Evolutionary conservation across 495 filamentous ascomycete species (phyloP), one percentile per base, ranked within the genome.

Genomic region (Hypoxylon cercidicola): DNA sequence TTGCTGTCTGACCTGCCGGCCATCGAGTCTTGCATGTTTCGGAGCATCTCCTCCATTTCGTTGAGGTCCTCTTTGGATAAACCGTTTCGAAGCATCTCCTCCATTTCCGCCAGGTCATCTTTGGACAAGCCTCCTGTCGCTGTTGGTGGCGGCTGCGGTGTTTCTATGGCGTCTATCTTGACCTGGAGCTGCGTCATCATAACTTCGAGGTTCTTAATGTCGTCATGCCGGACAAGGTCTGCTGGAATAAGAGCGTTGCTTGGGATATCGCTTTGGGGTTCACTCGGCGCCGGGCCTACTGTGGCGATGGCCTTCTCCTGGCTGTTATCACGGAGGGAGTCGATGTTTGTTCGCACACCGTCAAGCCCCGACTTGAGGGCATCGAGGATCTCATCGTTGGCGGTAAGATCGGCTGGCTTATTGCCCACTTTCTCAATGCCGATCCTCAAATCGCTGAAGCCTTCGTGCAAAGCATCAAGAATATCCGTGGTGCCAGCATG

Each of bases 321-420:
- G 66, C 72, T 68, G 60, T 74, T 54, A 10, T 86, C 80, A 3
- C 90, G 87, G 39, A 97, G 78, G n/a, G 79, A 79, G 39, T 93
- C 90, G 57, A 97, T 88, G 30, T 97, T 93, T 23, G 85, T 78
- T 60, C 87, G 87, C 32, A 97, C 80, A 21, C 80, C 82, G 35
- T 87, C 86, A 11, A 97, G 76, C 0, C 93, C 93, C 40, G 87
- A 87, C 65, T 89, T 95, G 48, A 97, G 82, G 1, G 91, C 89
- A 52, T 96, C 91, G 4, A 96, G 82, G 44, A 96, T 93, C 70
- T 96, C 92, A 52, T 93, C 88, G 55, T 87, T 91, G 20, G 89
- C 88, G 15, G 90, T 92, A 74, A 92, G 84, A 62, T 93, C 90
- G 1, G 86, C 79, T 5, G 92, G 90, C 78, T 92, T 93, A 63